Base-by-base conservation (phyloP, 2,329 filamentous ascomycete species). In the Reticulascus tulasneorum region DNA sequence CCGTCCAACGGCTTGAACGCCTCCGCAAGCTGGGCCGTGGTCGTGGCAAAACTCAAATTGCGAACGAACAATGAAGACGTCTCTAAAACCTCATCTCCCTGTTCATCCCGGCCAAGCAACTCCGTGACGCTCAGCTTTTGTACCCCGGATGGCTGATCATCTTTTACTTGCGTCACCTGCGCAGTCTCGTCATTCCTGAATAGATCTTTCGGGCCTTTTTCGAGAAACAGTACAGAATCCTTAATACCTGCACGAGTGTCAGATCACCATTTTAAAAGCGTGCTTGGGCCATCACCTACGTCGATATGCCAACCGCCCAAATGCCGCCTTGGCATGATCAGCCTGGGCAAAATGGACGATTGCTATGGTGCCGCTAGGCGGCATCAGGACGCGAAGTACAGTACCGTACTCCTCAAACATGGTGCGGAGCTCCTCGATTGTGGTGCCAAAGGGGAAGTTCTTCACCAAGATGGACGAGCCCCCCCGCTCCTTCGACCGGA, bases 11-110 rank as follows among this genome's bases (percentile, higher is more conserved):
- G 74, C 45, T 77, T 74, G 66, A 97, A 97, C 17, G 80, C 75
- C 52, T 90, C 84, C 7, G 79, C 77, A 48, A 98, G 72, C 42
- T 78, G 74, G 47, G 82, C 75, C 32, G 81, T 89, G 9, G 85
- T 90, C 3, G 93, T 98, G 36, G 79, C 69, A 63, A 97, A 98
- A 68, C 90, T 94, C 50, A 98, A 74, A 63, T 97, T 97, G 55
- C 89, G 84, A 49, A 98, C 83, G 61, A 93, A 97, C 12, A 98
- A 69, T 5, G 91, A 94, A n/a, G 79, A 79, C 12, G 84, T 84
- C 50, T 86, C 79, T 29, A 68, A 60, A 23, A 75, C 65, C 31
- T 79, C 70, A 38, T 79, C 71, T 44, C 67, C 55, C 44, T 64
- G 66, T 49, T 69, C 66, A 43, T 69, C 70, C 42, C 68, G 65